These are phyloP conservation scores for Brassica nigra DNA, from an alignment of 345 rosid species.

Conservation along the genomic window DNA sequence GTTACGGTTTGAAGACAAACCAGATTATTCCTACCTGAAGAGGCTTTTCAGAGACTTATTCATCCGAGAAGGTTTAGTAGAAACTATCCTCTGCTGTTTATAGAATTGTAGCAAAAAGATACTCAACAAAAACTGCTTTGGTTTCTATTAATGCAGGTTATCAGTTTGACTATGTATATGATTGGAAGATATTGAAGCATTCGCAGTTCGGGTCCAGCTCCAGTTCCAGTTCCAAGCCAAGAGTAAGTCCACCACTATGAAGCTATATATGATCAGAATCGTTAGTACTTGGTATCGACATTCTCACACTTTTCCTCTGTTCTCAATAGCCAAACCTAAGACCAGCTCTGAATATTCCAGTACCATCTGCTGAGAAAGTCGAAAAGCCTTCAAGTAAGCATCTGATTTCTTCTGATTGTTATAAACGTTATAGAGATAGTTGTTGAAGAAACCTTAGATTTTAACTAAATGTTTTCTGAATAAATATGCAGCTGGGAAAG, in stretches of 20 bases:
- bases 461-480: conserved; percentile 7
- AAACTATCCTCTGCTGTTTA: not conserved
- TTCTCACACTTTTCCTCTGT: conserved; percentile 13
- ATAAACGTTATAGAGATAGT: too few species aligned
- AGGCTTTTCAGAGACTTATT: conserved; percentile 92
- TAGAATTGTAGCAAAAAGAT: not conserved
- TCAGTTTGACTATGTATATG: conserved; percentile 91
- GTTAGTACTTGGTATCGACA: not conserved
- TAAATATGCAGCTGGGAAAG: conserved; percentile 61
- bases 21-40: conserved; percentile 93
- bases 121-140: conserved; percentile 7
- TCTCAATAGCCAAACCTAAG: conserved; percentile 54
- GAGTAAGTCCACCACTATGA: conserved; percentile 51
- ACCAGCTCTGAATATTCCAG: conserved; percentile 54
- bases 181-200: conserved; percentile 90
- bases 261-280: conserved; percentile 1
- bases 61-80: conserved; percentile 73
- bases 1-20: conserved; percentile 91
- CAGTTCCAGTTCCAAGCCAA: conserved; percentile 56
- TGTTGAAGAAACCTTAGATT: conserved; percentile 1
- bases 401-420: not conserved
- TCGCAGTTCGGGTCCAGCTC: conserved; percentile 71
- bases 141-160: conserved; percentile 58
- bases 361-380: conserved; percentile 53
- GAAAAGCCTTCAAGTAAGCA: conserved; percentile 74